Evolutionary conservation across 2,329 filamentous ascomycete species (phyloP).

Genomic region (Monilinia vaccinii-corymbosi): DNA sequence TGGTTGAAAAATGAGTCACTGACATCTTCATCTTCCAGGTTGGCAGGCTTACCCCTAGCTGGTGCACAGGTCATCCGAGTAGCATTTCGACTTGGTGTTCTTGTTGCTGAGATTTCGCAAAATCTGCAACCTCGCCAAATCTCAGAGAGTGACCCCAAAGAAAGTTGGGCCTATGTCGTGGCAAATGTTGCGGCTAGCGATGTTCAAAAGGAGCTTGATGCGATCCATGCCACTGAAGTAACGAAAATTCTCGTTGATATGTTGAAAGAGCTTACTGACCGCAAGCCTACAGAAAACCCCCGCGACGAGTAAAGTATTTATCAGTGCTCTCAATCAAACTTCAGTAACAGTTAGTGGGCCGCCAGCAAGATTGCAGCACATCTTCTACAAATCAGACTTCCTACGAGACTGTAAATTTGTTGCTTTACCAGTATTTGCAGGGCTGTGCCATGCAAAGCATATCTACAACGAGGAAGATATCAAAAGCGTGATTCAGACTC

Average conservation of each 20-base stretch:
- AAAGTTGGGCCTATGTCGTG: constrained; percentile 37
- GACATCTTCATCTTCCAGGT: constrained; percentile 22
- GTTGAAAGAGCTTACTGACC: neutral
- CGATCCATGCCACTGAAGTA: constrained; percentile 23
- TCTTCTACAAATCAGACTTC: constrained; percentile 1
- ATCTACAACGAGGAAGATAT: constrained; percentile 31
- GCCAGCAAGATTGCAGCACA: neutral
- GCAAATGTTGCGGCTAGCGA: constrained; percentile 27
- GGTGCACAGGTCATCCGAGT: constrained; percentile 35
- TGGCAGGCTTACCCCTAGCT: constrained; percentile 33
- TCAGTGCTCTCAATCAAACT: neutral
- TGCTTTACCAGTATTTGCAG: constrained; percentile 32
- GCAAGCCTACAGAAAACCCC: neutral
- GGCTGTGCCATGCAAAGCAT: constrained; percentile 35
- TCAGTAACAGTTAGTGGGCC: neutral
- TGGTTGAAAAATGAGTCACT: neutral
- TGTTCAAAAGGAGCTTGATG: constrained; percentile 34
- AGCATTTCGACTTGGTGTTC: constrained; percentile 39
- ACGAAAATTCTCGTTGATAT: neutral
- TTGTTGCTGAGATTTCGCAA: constrained; percentile 35
- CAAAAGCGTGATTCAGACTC: constrained; percentile 20
- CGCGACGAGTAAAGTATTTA: constrained; percentile 9
- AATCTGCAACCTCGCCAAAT: constrained; percentile 33
- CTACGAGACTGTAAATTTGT: constrained; percentile 20
- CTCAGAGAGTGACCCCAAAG: constrained; percentile 13